Conservation (phyloP, 2,329 filamentous ascomycete genomes). For the Trichothecium sympodiale region DNA sequence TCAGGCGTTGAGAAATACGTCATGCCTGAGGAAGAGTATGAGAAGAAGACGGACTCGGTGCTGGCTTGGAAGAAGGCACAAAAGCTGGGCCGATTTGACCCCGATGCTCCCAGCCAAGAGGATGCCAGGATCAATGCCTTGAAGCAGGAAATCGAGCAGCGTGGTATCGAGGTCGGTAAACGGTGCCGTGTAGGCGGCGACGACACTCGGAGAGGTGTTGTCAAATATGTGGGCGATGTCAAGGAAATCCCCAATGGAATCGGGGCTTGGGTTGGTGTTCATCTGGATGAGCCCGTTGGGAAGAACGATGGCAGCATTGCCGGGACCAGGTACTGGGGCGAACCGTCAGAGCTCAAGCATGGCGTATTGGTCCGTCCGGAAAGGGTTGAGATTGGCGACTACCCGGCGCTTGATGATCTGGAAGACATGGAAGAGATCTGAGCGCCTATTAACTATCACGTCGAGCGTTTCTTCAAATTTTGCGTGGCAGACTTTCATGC, state of each 20-base stretch:
- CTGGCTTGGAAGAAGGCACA: conserved; percentile 93
- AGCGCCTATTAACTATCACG: neutral
- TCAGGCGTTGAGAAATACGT: conserved; percentile 80
- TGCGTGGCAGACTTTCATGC: too few species aligned
- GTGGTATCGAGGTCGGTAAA: conserved; percentile 53
- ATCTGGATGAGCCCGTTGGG: conserved; percentile 68
- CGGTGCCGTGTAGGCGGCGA: conserved; percentile 56
- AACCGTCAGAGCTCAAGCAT: conserved; percentile 52
- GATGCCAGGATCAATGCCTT: conserved; percentile 60
- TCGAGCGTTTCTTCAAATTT: too few species aligned
- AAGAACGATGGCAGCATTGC: conserved; percentile 72
- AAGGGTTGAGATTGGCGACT: conserved; percentile 67
- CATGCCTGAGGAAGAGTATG: conserved; percentile 79
- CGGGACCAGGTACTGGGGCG: conserved; percentile 57
- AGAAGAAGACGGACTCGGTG: conserved; percentile 75
- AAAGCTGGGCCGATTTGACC: conserved; percentile 93
- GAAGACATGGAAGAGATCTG: conserved; percentile 70
- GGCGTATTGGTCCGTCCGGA: conserved; percentile 74
- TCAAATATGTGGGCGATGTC: conserved; percentile 64
- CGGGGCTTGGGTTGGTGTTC: conserved; percentile 62
- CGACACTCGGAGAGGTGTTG: conserved; percentile 57
- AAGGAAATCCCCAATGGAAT: conserved; percentile 57
- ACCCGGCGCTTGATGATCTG: conserved; percentile 57
- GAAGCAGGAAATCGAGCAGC: conserved; percentile 56
- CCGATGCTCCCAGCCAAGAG: conserved; percentile 63